These are phyloP conservation scores for Graphiopsis chlorocephala DNA, from an alignment of 2,329 filamentous ascomycete genomes.

Conservation along the genomic window DNA sequence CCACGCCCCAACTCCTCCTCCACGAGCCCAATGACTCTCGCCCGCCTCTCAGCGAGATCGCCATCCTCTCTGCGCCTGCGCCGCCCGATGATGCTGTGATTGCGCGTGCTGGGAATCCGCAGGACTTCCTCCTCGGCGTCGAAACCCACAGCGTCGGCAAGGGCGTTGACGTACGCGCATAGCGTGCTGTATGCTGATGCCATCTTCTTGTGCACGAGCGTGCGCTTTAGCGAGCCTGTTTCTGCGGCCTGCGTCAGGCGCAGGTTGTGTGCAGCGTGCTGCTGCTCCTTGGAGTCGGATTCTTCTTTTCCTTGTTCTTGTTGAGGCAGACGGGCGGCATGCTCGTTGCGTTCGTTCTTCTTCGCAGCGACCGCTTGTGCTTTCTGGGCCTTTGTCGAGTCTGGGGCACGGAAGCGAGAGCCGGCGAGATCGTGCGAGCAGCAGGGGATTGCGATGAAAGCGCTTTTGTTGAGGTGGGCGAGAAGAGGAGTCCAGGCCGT, in stretches of 20 bases:
- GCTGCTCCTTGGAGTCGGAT: neutral
- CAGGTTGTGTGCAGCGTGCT: neutral
- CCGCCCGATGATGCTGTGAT: slow-evolving; percentile 75
- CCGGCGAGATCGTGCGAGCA: slow-evolving; percentile 87
- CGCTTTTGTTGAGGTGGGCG: slow-evolving; percentile 68
- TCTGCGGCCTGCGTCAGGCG: slow-evolving; percentile 30
- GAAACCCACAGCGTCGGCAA: slow-evolving; percentile 73
- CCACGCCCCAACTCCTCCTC: slow-evolving; percentile 52
- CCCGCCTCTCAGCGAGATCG: slow-evolving; percentile 55
- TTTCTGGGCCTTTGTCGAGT: slow-evolving; percentile 18
- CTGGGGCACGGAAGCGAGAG: slow-evolving; percentile 63
- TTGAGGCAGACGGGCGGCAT: slow-evolving; percentile 22
- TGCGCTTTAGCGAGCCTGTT: slow-evolving; percentile 34
- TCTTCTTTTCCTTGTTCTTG: slow-evolving; percentile 17
- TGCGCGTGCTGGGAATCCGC: slow-evolving; percentile 87
- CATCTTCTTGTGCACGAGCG: slow-evolving; percentile 34
- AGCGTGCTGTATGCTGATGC: slow-evolving; percentile 79
- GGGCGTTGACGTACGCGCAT: slow-evolving; percentile 69
- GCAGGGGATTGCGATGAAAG: slow-evolving; percentile 92
- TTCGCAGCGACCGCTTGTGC: slow-evolving; percentile 17
- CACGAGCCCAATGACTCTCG: slow-evolving; percentile 62
- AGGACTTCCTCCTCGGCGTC: slow-evolving; percentile 78
- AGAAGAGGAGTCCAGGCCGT: slow-evolving; percentile 94
- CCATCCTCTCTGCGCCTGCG: neutral
- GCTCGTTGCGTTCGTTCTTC: slow-evolving; percentile 20